Base-by-base conservation (phyloP, 805 yeast genomes). In the Wickerhamiella shivajii region DNA sequence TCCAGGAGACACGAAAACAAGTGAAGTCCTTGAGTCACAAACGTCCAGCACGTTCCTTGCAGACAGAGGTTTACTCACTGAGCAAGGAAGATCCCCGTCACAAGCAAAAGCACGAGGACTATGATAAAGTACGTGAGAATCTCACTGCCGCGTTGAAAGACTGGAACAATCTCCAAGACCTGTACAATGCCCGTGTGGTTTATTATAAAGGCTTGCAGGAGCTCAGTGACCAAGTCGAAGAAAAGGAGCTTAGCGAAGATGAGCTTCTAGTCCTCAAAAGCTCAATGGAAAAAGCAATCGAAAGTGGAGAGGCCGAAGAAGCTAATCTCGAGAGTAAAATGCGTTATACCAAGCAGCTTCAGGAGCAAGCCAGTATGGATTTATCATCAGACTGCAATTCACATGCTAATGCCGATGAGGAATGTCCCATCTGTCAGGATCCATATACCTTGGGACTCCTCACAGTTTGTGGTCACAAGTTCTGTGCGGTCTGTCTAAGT, bases 401-500 rank as follows among this genome's bases (percentile, higher is more conserved):
- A 18, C 17, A 25, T 10, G 13, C 23, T n/a, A 19, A 18, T 10
- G 19, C 29, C 5, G 35, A 32, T 6, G 36, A 31, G 10, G 12
- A 12, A 13, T 90, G 98, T 53, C 67, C 74, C 20, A 85, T 90
- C 39, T 90, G 98, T 51, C 69, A 77, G 14, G 65, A 73, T 3
- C 51, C 67, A 2, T 80, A 84, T 31, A 60, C 68, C 3, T 61
- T 72, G 24, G 98, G 98, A 0, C 67, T 90, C 0, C 59, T 90
- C 36, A 77, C 93, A 0, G 72, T 72, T 7, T 90, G 98, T 63
- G 97, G 97, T 0, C 98, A 90, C 55, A 74, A 73, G 44, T 90
- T 77, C 50, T 90, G 98, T 51, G 68, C 71, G 37, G 78, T 69
- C 1, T 90, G 98, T 52, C 60, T 90, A 23, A 64, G 58, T 13